Base-by-base conservation (phyloP, 2,329 filamentous ascomycete genomes). In the Penicillium carneum region DNA sequence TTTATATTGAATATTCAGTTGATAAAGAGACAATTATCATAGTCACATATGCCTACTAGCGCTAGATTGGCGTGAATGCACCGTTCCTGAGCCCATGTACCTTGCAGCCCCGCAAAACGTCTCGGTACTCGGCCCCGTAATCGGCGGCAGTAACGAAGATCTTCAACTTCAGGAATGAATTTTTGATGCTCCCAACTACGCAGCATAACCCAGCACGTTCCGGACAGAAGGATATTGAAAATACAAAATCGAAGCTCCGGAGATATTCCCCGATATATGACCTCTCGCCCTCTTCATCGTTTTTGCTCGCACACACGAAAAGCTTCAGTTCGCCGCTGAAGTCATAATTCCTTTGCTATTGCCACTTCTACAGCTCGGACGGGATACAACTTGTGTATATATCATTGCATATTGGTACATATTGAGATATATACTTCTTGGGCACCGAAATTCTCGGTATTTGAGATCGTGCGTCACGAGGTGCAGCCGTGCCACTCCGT, bases 161-260 rank as follows among this genome's bases (percentile, higher is more conserved):
- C 57, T 66, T 59, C 18, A 31, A 61, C 48, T 33, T 61, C 41
- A 18, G 18, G 41, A 23, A 26, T 4, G 23, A 48, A 60, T 62
- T 67, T 65, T 65, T 68, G 61, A 79, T 78, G 74, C 75, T 79
- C 71, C 65, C 59, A 68, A 67, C 75, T 80, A 80, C 78, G 78
- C 78, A 51, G 78, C 76, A 80, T 78, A 79, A 71, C 74, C 74
- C 76, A 80, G 75, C 73, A 79, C 77, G 65, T 66, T 47, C 41
- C 67, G 68, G 68, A 65, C 67, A 63, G 61, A 66, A 55, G 65
- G 68, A 70, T 62, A 36, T 47, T 11, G 61, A n/a, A 39, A 38
- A 63, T 65, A 68, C 61, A 59, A 63, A 57, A n/a, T 14, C 47
- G 34, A 16, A 36, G 9, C 18, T 34, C 31, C 38, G 53, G 34